Evolutionary conservation across 352 stramenopile genomes (phyloP).

Genomic region (Phytophthora meadii): DNA sequence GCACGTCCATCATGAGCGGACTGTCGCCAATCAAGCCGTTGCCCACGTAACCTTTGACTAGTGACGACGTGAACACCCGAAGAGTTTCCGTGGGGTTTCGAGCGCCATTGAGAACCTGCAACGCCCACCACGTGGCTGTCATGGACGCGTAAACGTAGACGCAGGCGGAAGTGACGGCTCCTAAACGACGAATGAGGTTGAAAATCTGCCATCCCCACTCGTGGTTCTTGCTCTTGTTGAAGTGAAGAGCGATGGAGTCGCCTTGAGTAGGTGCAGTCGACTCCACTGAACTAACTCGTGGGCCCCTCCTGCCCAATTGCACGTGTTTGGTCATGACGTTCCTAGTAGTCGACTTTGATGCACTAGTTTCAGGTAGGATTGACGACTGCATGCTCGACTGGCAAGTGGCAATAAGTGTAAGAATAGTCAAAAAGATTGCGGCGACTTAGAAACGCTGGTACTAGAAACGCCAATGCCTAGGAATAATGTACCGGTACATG

Average conservation of each 20-base stretch:
- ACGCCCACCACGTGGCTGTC: conserved; percentile 26
- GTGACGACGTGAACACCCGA: conserved; percentile 12
- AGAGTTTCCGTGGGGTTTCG: conserved; percentile 18
- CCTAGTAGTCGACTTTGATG: too few species aligned
- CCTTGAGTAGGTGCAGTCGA: conserved; percentile 15
- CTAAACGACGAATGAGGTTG: conserved; percentile 31
- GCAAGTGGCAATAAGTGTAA: background rate
- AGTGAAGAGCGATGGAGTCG: conserved; percentile 12
- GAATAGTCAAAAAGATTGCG: too few species aligned
- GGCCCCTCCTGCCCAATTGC: conserved; percentile 12
- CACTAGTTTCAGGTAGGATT: too few species aligned
- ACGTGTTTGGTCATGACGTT: conserved; percentile 7
- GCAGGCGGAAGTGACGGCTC: conserved; percentile 20
- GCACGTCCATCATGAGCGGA: conserved; percentile 21
- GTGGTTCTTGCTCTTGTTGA: conserved; percentile 23
- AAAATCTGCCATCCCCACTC: conserved; percentile 25
- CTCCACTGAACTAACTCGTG: conserved; percentile 14
- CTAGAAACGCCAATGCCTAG: too few species aligned
- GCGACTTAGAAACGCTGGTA: too few species aligned
- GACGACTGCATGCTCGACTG: too few species aligned
- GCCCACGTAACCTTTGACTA: conserved; percentile 40
- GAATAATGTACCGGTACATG: too few species aligned
- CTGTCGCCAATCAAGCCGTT: conserved; percentile 35
- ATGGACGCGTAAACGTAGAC: conserved; percentile 41
- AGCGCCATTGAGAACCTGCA: conserved; percentile 28